Evolutionary conservation across 805 yeast genomes (phyloP).

Genomic region (Starmerella floricola): DNA sequence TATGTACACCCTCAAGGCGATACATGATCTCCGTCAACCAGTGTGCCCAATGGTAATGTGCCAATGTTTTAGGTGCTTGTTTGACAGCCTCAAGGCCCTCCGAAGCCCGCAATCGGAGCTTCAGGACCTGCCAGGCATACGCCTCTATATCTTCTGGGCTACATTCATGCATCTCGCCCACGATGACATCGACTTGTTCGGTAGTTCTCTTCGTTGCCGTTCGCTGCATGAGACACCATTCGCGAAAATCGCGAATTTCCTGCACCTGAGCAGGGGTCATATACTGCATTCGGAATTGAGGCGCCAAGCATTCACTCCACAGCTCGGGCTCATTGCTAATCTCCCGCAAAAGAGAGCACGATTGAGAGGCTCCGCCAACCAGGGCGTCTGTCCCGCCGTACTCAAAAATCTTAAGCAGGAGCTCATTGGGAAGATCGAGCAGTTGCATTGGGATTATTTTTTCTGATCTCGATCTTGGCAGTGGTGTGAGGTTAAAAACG

Average conservation of each 20-base stretch:
- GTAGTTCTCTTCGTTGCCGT: constrained; percentile 9
- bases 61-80: constrained; percentile 11
- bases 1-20: constrained; percentile 19
- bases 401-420: constrained; percentile 16
- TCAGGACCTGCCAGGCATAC: constrained; percentile 11
- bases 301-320: constrained; percentile 16
- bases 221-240: constrained; percentile 15
- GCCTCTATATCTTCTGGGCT: constrained; percentile 13
- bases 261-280: constrained; percentile 12
- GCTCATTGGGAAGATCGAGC: constrained; percentile 17
- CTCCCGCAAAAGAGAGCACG: constrained; percentile 18
- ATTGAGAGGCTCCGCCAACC: constrained; percentile 15
- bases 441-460: constrained; percentile 12
- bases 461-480: neutral
- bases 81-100: constrained; percentile 8
- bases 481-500: no score
- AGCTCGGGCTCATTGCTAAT: constrained; percentile 19
- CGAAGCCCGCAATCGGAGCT: constrained; percentile 12
- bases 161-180: constrained; percentile 18
- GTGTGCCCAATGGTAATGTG: constrained; percentile 20
- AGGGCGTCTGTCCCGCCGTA: constrained; percentile 18
- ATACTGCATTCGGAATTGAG: constrained; percentile 7
- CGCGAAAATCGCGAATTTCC: constrained; percentile 14
- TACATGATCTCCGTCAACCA: constrained; percentile 15
- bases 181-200: constrained; percentile 18